Evolutionary conservation across 2,329 filamentous ascomycete species (phyloP), one percentile per base, ranked within the genome.

Genomic region (Penicillium corylophilum): DNA sequence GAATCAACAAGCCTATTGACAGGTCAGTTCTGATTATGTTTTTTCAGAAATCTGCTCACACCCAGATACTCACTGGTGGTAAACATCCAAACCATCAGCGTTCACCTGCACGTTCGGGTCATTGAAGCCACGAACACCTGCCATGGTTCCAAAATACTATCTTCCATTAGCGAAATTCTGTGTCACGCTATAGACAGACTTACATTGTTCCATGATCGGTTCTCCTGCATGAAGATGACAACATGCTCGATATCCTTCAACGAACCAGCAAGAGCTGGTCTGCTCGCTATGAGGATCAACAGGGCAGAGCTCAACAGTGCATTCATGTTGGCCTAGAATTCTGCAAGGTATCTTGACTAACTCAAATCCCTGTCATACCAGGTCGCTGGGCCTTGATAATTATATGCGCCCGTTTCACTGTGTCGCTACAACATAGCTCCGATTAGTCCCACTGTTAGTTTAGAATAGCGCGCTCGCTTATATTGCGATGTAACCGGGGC

Each of bases 201-300:
- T 66, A 71, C 71, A 31, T 61, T 67, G 43, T 74, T 70, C 60
- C 69, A 74, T 28, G 71, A 68, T 38, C 75, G 64, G 49, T 77
- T 77, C 55, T 77, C 78, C 60, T 82, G 79, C 79, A 82, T 82
- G 66, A 82, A 82, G 10, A 82, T 74, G 10, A 82, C 74, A 24
- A 82, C 79, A 78, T 83, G 80, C 22, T 82, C 73, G 51, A 82
- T 79, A 50, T 82, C 79, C 23, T 71, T 71, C 29, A 80, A 66
- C 7, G 76, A 77, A 2, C 70, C 72, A 5, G 70, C 75, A 4
- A 53, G 57, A 24, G 61, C 59, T 12, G 57, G 60, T 15, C 44
- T 51, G 29, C 53, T 58, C 41, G 48, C 53, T 20, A 64, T 41
- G 10, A 64, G 48, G 36, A 63, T 23, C 7, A 52, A 44, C 8